phyloP scores from a whole-genome alignment of 2,329 filamentous ascomycete species.

The Fusarium ambrosium region DNA sequence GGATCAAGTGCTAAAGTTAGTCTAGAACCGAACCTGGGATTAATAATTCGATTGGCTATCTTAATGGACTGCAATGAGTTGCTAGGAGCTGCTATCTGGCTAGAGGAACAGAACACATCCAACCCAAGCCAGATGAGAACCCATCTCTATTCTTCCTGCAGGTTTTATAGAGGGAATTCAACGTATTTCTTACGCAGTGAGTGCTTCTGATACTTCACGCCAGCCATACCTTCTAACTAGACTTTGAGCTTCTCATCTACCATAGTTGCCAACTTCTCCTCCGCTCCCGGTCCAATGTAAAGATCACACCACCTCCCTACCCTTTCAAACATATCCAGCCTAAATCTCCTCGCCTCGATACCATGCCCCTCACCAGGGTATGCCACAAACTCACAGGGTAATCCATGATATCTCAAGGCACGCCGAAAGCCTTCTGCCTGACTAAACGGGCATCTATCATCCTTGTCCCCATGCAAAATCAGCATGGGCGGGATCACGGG shows the following conservation, averaged over 20 bases:
- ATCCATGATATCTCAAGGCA: conserved; percentile 7
- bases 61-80: background rate
- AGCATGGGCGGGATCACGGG: conserved; percentile 22
- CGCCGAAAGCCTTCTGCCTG: conserved; percentile 27
- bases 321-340: conserved; percentile 38
- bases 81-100: background rate
- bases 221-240: background rate
- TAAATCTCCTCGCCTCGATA: conserved; percentile 21
- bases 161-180: too few species aligned
- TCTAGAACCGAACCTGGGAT: background rate
- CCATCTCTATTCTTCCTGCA: too few species aligned
- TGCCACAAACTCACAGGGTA: conserved; percentile 30
- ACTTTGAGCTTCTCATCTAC: background rate
- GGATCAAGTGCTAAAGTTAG: background rate
- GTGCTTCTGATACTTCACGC: background rate
- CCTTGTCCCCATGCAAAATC: conserved; percentile 31
- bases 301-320: conserved; percentile 22
- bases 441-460: conserved; percentile 32
- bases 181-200: too few species aligned
- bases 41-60: background rate
- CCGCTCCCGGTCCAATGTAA: conserved; percentile 14
- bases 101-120: background rate
- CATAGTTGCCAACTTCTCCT: background rate
- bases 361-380: conserved; percentile 21
- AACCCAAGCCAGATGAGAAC: background rate